Conservation (phyloP, 2,329 filamentous ascomycete genomes). For the Waltergamsia citrina region DNA sequence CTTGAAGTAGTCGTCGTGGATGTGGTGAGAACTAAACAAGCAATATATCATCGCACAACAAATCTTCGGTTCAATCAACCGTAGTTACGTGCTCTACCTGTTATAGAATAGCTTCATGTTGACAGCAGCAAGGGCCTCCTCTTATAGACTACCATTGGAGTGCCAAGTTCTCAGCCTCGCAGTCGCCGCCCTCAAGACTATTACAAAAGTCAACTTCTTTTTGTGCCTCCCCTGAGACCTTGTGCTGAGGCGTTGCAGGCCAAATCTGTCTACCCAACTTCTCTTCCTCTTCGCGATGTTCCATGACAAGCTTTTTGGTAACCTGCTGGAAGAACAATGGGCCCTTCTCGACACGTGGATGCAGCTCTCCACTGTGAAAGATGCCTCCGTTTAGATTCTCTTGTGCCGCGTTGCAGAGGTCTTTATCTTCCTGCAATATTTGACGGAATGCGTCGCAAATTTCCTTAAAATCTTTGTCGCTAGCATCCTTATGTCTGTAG, state of each 20-base stretch:
- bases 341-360: conserved; percentile 44
- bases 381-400: conserved; percentile 51
- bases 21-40: too few relatives aligned
- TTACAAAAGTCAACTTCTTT: conserved; percentile 1
- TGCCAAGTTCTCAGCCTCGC: neutral
- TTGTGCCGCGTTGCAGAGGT: conserved; percentile 48
- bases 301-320: conserved; percentile 31
- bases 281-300: conserved; percentile 30
- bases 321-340: conserved; percentile 40
- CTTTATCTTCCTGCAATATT: conserved; percentile 47
- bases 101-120: neutral
- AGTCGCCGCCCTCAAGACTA: neutral
- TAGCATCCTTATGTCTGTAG: conserved; percentile 35
- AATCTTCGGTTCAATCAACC: too few relatives aligned
- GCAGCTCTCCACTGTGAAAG: conserved; percentile 53
- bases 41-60: too few relatives aligned
- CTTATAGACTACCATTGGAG: conserved; percentile 1
- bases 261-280: conserved; percentile 32
- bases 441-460: conserved; percentile 40
- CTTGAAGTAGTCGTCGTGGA: too few relatives aligned
- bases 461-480: conserved; percentile 33
- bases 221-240: too few relatives aligned
- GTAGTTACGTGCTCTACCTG: neutral
- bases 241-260: conserved; percentile 30
- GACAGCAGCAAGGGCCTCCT: too few relatives aligned